phyloP scores from a whole-genome alignment of 2,329 filamentous ascomycete species.

The Hypoxylon sp. region DNA sequence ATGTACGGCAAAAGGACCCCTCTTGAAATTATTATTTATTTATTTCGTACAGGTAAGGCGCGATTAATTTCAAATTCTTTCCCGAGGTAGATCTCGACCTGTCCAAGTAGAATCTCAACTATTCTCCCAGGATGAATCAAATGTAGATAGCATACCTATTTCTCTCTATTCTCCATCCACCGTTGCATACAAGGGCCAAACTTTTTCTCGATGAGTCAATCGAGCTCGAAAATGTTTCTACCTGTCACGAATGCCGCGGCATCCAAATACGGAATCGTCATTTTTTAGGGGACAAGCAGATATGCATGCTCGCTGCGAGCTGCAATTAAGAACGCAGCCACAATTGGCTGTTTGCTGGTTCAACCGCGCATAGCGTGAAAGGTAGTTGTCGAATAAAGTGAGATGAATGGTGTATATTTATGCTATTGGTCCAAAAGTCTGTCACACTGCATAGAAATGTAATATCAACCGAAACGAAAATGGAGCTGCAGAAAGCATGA shows the following conservation, averaged over 20 bases:
- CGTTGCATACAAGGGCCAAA: conserved; percentile 5
- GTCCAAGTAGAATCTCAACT: too few relatives aligned
- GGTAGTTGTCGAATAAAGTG: conserved; percentile 38
- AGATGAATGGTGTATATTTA: conserved; percentile 18
- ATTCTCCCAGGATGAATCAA: not conserved
- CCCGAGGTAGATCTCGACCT: conserved; percentile 2
- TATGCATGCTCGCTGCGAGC: conserved; percentile 43
- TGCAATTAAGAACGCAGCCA: conserved; percentile 39
- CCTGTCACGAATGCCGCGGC: conserved; percentile 37
- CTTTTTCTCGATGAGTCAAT: conserved; percentile 34
- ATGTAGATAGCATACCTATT: not conserved
- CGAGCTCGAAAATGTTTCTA: conserved; percentile 20
- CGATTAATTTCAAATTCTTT: conserved; percentile 9
- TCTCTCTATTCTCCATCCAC: conserved; percentile 2
- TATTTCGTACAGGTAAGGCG: too few relatives aligned
- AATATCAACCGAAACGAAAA: conserved; percentile 44
- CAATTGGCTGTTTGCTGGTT: conserved; percentile 34
- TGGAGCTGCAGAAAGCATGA: conserved; percentile 30
- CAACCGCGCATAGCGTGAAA: conserved; percentile 44
- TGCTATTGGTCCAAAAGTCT: conserved; percentile 33
- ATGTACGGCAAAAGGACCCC: conserved; percentile 11
- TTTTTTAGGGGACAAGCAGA: conserved; percentile 34
- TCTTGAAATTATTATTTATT: not conserved
- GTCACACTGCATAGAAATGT: conserved; percentile 42
- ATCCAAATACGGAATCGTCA: conserved; percentile 39